Conservation (phyloP, 2,329 filamentous ascomycete species). For the Bimuria novae-zelandiae region DNA sequence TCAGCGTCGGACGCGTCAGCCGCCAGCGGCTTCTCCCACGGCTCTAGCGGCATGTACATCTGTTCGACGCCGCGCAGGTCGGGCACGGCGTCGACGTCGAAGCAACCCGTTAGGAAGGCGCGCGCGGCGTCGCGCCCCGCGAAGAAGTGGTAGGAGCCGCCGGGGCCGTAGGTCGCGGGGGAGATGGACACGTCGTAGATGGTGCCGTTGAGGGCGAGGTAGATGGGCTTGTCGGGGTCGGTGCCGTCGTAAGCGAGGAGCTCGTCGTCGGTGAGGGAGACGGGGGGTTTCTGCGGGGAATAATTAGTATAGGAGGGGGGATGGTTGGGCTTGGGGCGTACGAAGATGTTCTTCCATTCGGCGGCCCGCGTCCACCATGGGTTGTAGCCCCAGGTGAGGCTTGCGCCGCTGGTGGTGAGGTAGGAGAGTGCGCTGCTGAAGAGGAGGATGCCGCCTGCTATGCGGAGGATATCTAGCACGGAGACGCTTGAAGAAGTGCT, state of each 20-base stretch:
- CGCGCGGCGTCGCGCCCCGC: slow-evolving; percentile 84
- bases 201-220: slow-evolving; percentile 85
- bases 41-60: slow-evolving; percentile 73
- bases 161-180: slow-evolving; percentile 60
- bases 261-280: slow-evolving; percentile 74
- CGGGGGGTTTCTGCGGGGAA: slow-evolving; percentile 56
- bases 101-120: slow-evolving; percentile 91
- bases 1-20: slow-evolving; percentile 26
- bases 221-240: slow-evolving; percentile 76
- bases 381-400: slow-evolving; percentile 47
- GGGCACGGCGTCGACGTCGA: slow-evolving; percentile 78
- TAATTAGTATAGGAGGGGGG: background rate
- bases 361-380: slow-evolving; percentile 43
- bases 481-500: slow-evolving; percentile 29
- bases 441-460: slow-evolving; percentile 68
- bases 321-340: slow-evolving; percentile 18
- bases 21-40: slow-evolving; percentile 51
- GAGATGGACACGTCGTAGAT: slow-evolving; percentile 82
- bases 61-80: slow-evolving; percentile 87
- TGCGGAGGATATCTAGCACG: slow-evolving; percentile 68
- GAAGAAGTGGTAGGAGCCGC: slow-evolving; percentile 86
- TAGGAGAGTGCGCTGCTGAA: slow-evolving; percentile 75
- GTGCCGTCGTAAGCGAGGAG: slow-evolving; percentile 77
- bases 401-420: slow-evolving; percentile 71
- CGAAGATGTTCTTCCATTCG: slow-evolving; percentile 40